Percentiles rank a stretch among this genome's conserved stretches.
These are phyloP conservation scores for Haplosporangium sp. DNA, from an alignment of 371 early-diverging fungal species.

Conservation along the genomic window DNA sequence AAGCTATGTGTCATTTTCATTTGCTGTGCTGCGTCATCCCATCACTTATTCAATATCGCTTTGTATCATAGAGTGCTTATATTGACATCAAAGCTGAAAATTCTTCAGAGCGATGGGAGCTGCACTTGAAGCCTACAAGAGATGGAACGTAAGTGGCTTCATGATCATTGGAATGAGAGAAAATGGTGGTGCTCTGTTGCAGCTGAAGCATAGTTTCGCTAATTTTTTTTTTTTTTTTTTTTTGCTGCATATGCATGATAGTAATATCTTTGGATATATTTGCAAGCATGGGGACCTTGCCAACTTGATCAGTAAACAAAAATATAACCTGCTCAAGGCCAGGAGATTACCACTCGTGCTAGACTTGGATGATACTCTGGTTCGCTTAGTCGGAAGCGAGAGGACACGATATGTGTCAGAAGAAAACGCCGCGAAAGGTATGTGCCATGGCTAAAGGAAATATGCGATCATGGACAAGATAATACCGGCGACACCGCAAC, in stretches of 20 bases:
- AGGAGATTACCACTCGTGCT: constrained; percentile 79
- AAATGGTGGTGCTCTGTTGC: too few relatives aligned
- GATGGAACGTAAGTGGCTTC: constrained; percentile 65
- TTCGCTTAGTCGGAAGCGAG: constrained; percentile 77
- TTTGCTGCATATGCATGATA: not conserved
- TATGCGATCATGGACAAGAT: too few relatives aligned
- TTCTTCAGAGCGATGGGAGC: constrained; percentile 68
- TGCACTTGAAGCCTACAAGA: constrained; percentile 77
- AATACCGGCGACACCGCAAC: too few relatives aligned
- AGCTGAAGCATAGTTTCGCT: too few relatives aligned
- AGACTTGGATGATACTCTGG: constrained; percentile 85
- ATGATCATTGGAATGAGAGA: too few relatives aligned
- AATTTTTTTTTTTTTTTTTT: constrained; percentile 3
- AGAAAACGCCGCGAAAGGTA: constrained; percentile 58
- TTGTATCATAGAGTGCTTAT: constrained; percentile 62
- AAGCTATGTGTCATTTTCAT: too few relatives aligned
- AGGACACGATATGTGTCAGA: constrained; percentile 77
- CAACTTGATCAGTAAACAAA: constrained; percentile 51
- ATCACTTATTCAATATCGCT: constrained; percentile 1
- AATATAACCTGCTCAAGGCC: constrained; percentile 48
- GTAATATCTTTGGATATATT: constrained; percentile 77
- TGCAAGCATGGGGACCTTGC: constrained; percentile 68
- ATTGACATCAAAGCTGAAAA: constrained; percentile 60
- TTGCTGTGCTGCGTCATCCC: too few relatives aligned
- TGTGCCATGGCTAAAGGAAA: too few relatives aligned